Percentiles rank a stretch among this genome's conserved stretches.
Evolutionary conservation across 2,329 filamentous ascomycete species (phyloP).

Genomic region (Aspergillus alliaceus): DNA sequence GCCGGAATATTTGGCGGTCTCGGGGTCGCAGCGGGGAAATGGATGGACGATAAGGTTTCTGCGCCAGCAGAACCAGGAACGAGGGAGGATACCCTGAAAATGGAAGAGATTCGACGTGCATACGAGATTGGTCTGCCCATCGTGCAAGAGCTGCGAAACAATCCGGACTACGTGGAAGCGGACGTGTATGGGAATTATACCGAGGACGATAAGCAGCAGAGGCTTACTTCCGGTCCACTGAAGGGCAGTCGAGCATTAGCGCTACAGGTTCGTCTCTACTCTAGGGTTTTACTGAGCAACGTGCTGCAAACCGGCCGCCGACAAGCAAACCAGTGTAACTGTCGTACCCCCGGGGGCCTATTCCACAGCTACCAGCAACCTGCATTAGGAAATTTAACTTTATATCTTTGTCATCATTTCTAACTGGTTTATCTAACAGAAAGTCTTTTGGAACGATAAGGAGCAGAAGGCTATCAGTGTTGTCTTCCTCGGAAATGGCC

Average conservation of each 20-base stretch:
- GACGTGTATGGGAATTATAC: constrained; percentile 38
- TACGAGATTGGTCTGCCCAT: constrained; percentile 37
- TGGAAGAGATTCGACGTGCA: constrained; percentile 29
- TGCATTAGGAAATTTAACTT: constrained; percentile 3
- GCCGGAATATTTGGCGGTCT: constrained; percentile 34
- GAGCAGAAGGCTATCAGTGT: constrained; percentile 62
- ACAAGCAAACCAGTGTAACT: not conserved
- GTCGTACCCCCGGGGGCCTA: too few species aligned
- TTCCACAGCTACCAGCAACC: not conserved
- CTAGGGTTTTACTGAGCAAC: not conserved
- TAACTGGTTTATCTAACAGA: constrained; percentile 45
- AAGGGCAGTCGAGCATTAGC: constrained; percentile 41
- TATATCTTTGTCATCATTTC: constrained; percentile 1
- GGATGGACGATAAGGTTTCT: constrained; percentile 22
- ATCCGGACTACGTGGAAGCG: constrained; percentile 42
- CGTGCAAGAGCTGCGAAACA: constrained; percentile 37
- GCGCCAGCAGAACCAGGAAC: constrained; percentile 34
- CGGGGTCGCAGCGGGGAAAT: constrained; percentile 28
- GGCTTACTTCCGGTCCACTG: constrained; percentile 42
- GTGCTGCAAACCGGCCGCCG: not conserved
- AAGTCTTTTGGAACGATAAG: constrained; percentile 62
- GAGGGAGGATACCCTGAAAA: constrained; percentile 29
- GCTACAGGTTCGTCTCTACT: constrained; percentile 36
- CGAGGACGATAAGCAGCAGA: constrained; percentile 33
- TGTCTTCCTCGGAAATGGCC: constrained; percentile 65